Evolutionary conservation across 2,329 filamentous ascomycete genomes (phyloP).

Genomic region (Malbranchea zuffiana): DNA sequence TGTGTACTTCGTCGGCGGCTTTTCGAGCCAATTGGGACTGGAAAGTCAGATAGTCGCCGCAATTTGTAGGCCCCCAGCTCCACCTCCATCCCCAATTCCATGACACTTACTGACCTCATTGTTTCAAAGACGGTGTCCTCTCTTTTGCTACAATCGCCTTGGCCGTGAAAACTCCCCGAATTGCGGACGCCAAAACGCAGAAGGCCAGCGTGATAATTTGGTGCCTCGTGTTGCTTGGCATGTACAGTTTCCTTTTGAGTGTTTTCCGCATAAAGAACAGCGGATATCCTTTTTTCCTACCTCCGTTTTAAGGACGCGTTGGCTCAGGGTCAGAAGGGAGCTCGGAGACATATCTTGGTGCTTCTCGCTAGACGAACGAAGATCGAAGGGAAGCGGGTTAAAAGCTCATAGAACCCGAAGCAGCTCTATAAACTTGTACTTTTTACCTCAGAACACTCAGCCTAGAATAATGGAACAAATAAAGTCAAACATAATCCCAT

Average conservation of each 20-base stretch:
- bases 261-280: conserved; percentile 91
- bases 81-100: not conserved
- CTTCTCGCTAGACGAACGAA: no score
- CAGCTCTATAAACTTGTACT: no score
- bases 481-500: no score
- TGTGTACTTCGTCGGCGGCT: conserved; percentile 80
- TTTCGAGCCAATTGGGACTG: conserved; percentile 85
- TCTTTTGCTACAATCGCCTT: conserved; percentile 87
- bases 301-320: conserved; percentile 71
- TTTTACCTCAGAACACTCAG: no score
- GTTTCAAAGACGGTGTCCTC: conserved; percentile 57
- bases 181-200: conserved; percentile 64
- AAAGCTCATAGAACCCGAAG: no score
- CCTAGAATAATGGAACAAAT: no score
- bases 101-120: conserved; percentile 11
- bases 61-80: conserved; percentile 76
- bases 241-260: conserved; percentile 91
- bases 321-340: no score
- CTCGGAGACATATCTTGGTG: no score
- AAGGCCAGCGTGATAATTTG: conserved; percentile 72
- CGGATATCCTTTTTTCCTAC: conserved; percentile 87
- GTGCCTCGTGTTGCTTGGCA: conserved; percentile 62
- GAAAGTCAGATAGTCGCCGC: conserved; percentile 93
- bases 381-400: no score
- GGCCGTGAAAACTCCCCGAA: conserved; percentile 83